These are phyloP conservation scores for Hypoxylon sp. DNA, from an alignment of 2,329 filamentous ascomycete species.

Conservation along the genomic window DNA sequence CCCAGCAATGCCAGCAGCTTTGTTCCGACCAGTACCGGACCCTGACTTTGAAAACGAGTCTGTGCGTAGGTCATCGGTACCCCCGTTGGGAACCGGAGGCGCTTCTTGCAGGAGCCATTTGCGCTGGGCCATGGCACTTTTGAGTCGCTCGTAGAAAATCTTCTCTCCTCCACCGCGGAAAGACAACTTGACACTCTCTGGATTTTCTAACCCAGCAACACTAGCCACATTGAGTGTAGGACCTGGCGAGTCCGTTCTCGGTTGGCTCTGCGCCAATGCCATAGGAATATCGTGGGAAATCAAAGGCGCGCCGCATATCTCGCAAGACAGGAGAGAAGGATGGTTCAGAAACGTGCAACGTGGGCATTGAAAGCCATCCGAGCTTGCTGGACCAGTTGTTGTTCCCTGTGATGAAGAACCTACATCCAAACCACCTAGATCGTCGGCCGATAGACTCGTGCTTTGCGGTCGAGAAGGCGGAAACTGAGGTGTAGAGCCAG, in stretches of 20 bases:
- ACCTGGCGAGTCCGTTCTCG: slow-evolving; percentile 82
- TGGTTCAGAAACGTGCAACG: slow-evolving; percentile 96
- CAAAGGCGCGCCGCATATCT: slow-evolving; percentile 89
- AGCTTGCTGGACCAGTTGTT: slow-evolving; percentile 14
- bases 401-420: slow-evolving; percentile 24
- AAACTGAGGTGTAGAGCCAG: slow-evolving; percentile 38
- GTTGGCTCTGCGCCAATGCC: slow-evolving; percentile 59
- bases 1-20: slow-evolving; percentile 89
- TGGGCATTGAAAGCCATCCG: slow-evolving; percentile 74
- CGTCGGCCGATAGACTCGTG: slow-evolving; percentile 31
- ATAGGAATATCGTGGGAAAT: slow-evolving; percentile 66
- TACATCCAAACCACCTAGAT: slow-evolving; percentile 27
- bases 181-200: slow-evolving; percentile 88
- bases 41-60: slow-evolving; percentile 51
- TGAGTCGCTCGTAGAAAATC: slow-evolving; percentile 90
- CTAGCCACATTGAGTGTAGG: slow-evolving; percentile 69
- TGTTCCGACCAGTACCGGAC: slow-evolving; percentile 59
- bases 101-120: slow-evolving; percentile 96
- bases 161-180: slow-evolving; percentile 92
- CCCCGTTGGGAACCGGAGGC: slow-evolving; percentile 80
- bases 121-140: slow-evolving; percentile 87
- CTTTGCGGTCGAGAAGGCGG: slow-evolving; percentile 34
- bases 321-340: slow-evolving; percentile 85
- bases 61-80: slow-evolving; percentile 56
- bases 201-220: slow-evolving; percentile 66